Evolutionary conservation across 768 basidiomycete genomes (phyloP).

Genomic region (Podaxis pistillaris): DNA sequence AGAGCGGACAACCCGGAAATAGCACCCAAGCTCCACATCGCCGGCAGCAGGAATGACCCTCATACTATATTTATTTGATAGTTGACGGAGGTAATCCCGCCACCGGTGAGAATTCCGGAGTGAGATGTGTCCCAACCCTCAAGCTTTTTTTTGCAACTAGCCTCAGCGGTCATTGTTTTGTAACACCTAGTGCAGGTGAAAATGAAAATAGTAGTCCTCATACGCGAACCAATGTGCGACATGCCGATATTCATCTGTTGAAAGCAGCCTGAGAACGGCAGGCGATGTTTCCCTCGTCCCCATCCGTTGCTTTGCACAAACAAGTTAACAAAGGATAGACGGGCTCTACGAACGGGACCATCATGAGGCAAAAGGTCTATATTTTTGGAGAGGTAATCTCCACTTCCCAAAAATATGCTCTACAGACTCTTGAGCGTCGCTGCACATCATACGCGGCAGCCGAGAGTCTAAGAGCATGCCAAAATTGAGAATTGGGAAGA

Average conservation of each 20-base stretch:
- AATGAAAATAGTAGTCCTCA: not conserved
- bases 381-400: conserved; percentile 33
- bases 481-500: too few relatives aligned
- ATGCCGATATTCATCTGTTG: conserved; percentile 31
- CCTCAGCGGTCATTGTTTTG: conserved; percentile 37
- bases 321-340: conserved; percentile 40
- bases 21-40: conserved; percentile 25
- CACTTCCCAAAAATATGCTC: not conserved
- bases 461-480: too few relatives aligned
- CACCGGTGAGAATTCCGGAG: not conserved
- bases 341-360: conserved; percentile 35
- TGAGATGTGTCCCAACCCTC: not conserved
- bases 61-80: conserved; percentile 26
- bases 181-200: conserved; percentile 23
- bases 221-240: not conserved
- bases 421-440: not conserved
- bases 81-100: conserved; percentile 20
- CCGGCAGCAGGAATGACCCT: conserved; percentile 22
- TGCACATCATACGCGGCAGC: not conserved
- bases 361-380: conserved; percentile 35
- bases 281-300: conserved; percentile 33
- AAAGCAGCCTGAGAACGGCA: conserved; percentile 28
- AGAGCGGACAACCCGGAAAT: conserved; percentile 19
- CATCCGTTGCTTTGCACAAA: conserved; percentile 34
- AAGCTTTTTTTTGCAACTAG: conserved; percentile 1